A percentile compares a stretch with the other conserved stretches of the same genome.
phyloP scores from a whole-genome alignment of 179 eudicot species.

The Actinidia chinensis region DNA sequence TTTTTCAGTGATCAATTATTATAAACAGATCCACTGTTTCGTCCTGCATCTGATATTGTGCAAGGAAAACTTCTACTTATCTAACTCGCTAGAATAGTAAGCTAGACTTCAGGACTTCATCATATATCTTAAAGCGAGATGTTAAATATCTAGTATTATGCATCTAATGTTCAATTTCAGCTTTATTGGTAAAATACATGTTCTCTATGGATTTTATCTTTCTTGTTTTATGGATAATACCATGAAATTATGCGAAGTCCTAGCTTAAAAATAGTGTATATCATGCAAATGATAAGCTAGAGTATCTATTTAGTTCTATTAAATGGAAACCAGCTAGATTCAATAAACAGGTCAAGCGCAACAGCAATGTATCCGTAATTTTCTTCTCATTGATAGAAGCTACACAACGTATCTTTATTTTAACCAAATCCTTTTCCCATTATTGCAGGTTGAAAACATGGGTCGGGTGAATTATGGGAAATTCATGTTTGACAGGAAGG shows the following conservation, averaged over 20 bases:
- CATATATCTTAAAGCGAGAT: not conserved
- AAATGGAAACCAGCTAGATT: not conserved
- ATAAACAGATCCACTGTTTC: too few species aligned
- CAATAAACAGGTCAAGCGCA: not conserved
- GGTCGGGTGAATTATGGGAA: constrained; percentile 88
- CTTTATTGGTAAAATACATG: not conserved
- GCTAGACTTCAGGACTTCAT: too few species aligned
- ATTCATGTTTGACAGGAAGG: constrained; percentile 85
- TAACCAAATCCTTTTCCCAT: constrained; percentile 1
- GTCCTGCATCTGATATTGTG: too few species aligned
- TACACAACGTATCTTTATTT: not conserved
- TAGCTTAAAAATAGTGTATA: not conserved
- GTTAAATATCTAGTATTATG: not conserved
- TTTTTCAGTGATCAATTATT: too few species aligned
- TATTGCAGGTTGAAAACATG: constrained; percentile 88
- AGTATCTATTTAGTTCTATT: not conserved
- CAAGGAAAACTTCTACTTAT: too few species aligned
- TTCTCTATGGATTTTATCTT: not conserved
- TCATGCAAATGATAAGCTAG: not conserved
- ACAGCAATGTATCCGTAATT: not conserved
- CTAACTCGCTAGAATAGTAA: too few species aligned
- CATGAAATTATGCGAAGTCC: not conserved
- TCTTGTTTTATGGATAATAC: not conserved
- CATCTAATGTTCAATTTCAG: not conserved
- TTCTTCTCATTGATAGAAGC: constrained; percentile 1